phyloP scores from a whole-genome alignment of 108 stramenopile genomes.

The Nannochloropsis granulata region DNA sequence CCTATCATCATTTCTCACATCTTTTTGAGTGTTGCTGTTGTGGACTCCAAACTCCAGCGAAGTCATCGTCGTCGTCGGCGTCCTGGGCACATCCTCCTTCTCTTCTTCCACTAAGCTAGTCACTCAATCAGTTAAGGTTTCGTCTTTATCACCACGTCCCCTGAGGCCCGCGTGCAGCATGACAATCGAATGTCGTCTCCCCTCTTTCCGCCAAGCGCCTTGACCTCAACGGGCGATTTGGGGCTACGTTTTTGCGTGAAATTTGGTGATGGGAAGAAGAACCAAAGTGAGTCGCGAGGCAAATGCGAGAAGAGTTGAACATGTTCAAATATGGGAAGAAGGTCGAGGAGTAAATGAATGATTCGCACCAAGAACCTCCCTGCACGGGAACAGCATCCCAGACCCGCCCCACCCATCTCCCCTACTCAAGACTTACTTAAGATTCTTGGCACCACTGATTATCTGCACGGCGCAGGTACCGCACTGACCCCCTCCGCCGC shows the following conservation, averaged over 20 bases:
- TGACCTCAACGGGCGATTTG: constrained; percentile 21
- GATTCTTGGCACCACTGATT: not conserved
- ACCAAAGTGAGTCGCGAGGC: not conserved
- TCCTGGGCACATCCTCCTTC: not conserved
- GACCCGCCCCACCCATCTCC: too few relatives aligned
- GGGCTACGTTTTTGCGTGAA: constrained; percentile 1
- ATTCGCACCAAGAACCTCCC: too few relatives aligned
- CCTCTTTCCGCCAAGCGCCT: constrained; percentile 8
- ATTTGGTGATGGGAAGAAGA: not conserved
- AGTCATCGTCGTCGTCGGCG: too few relatives aligned
- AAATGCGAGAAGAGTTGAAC: too few relatives aligned
- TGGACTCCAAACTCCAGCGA: not conserved
- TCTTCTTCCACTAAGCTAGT: not conserved
- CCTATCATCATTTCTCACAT: not conserved
- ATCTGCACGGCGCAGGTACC: constrained; percentile 28
- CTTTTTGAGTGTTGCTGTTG: not conserved
- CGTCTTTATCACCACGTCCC: constrained; percentile 15
- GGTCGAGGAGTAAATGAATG: too few relatives aligned
- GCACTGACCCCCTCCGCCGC: constrained; percentile 25
- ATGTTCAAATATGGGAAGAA: too few relatives aligned
- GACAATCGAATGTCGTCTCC: constrained; percentile 8
- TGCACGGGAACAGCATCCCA: too few relatives aligned
- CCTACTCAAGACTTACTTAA: not conserved
- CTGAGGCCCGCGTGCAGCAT: constrained; percentile 23
- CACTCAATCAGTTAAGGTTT: constrained; percentile 8